Conservation (phyloP, 2,329 filamentous ascomycete species). For the Massarina eburnea region DNA sequence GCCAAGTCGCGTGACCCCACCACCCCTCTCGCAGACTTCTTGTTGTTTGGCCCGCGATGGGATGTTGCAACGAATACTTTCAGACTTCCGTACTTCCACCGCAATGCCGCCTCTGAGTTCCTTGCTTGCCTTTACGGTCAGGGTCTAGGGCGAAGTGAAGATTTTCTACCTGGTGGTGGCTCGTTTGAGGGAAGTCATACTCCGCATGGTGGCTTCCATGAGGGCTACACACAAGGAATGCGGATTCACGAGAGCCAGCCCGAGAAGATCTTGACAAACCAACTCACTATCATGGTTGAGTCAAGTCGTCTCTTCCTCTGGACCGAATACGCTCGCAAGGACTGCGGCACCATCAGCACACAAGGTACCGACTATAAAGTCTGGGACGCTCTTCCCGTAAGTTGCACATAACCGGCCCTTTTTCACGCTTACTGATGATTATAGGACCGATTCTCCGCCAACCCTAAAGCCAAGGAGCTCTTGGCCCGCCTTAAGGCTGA, state of each 20-base stretch:
- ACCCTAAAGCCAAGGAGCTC: constrained; percentile 38
- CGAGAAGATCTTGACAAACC: constrained; percentile 47
- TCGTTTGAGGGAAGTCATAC: constrained; percentile 42
- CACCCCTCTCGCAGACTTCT: constrained; percentile 41
- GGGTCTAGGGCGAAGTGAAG: constrained; percentile 44
- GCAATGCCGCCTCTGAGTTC: constrained; percentile 43
- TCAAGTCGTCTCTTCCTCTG: constrained; percentile 42
- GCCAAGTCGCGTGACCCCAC: constrained; percentile 41
- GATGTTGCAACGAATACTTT: constrained; percentile 44
- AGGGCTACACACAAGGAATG: constrained; percentile 51
- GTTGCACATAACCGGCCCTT: constrained; percentile 1
- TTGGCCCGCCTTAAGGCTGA: constrained; percentile 33
- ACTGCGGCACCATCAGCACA: constrained; percentile 37
- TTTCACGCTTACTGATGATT: constrained; percentile 1
- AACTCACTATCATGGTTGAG: constrained; percentile 45
- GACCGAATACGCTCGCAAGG: constrained; percentile 41
- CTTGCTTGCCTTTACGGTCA: constrained; percentile 42
- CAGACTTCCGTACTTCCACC: constrained; percentile 44
- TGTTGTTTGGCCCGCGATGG: constrained; percentile 44
- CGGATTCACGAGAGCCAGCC: constrained; percentile 47
- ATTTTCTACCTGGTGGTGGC: constrained; percentile 45
- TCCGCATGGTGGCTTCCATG: constrained; percentile 45
- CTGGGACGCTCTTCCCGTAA: constrained; percentile 41
- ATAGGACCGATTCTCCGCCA: constrained; percentile 41
- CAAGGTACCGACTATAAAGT: constrained; percentile 43